A percentile compares a stretch with the other conserved stretches of the same genome.
Evolutionary conservation across 179 eudicot genomes (phyloP).

Genomic region (Spinacia oleracea): DNA sequence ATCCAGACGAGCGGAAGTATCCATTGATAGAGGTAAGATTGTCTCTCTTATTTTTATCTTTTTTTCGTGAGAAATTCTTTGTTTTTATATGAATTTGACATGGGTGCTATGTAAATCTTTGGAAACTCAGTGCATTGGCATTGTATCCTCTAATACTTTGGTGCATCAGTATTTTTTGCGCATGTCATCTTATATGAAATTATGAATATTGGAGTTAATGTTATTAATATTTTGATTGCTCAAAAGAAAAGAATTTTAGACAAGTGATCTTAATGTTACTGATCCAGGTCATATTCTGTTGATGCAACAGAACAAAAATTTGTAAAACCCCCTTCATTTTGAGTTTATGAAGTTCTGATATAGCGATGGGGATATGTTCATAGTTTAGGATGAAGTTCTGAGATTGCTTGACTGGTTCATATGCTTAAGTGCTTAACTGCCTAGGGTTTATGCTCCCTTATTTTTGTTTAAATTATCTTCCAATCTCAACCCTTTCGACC

Average conservation of each 20-base stretch:
- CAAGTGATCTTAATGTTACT: not conserved
- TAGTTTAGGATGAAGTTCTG: not conserved
- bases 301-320: not conserved
- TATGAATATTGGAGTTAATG: not conserved
- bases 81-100: constrained; percentile 10
- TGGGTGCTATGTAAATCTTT: not conserved
- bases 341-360: not conserved
- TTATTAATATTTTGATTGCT: not conserved
- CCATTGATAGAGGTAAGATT: constrained; percentile 71
- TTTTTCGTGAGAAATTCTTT: not conserved
- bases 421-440: not conserved
- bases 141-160: not conserved
- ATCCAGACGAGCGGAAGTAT: constrained; percentile 62
- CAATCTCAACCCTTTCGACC: not conserved
- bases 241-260: not conserved
- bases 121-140: not conserved
- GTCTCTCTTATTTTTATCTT: not conserved
- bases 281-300: not conserved
- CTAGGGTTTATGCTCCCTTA: not conserved
- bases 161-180: not conserved
- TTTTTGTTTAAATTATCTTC: not conserved
- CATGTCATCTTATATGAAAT: not conserved
- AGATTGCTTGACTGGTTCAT: not conserved
- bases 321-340: not conserved
- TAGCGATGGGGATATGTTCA: not conserved